A percentile compares a stretch with the other conserved stretches of the same genome.
These are phyloP conservation scores for Pichia cactophila DNA, from an alignment of 1,139 yeast species.

Conservation along the genomic window DNA sequence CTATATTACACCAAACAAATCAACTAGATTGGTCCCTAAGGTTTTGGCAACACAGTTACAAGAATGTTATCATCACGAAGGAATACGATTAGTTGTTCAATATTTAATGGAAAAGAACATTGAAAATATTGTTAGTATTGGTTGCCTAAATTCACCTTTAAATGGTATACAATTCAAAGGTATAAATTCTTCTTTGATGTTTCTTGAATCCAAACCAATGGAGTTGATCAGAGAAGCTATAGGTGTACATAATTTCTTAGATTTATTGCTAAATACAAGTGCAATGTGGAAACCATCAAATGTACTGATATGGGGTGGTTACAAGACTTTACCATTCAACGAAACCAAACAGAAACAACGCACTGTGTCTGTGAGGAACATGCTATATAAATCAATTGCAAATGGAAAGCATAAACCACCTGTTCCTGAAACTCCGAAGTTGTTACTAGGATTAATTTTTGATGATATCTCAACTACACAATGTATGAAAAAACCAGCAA, in stretches of 20 bases:
- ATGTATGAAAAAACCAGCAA: slow-evolving; percentile 20
- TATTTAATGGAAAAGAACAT: slow-evolving; percentile 11
- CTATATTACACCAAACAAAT: neutral
- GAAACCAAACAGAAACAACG: neutral
- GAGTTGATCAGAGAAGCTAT: slow-evolving; percentile 29
- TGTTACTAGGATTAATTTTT: slow-evolving; percentile 13
- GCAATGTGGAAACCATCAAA: slow-evolving; percentile 22
- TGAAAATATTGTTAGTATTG: slow-evolving; percentile 19
- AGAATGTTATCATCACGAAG: slow-evolving; percentile 17
- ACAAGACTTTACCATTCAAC: neutral
- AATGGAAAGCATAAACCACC: slow-evolving; percentile 11
- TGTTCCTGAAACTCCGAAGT: slow-evolving; percentile 11
- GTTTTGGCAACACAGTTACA: slow-evolving; percentile 6
- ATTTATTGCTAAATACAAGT: slow-evolving; percentile 29
- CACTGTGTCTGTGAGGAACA: neutral
- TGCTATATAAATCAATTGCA: neutral
- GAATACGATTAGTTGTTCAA: slow-evolving; percentile 21
- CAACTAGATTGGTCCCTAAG: slow-evolving; percentile 3
- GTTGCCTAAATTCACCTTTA: slow-evolving; percentile 16
- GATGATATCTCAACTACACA: neutral
- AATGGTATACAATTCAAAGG: slow-evolving; percentile 17
- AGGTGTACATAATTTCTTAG: slow-evolving; percentile 31
- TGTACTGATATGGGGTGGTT: slow-evolving; percentile 32
- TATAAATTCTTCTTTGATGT: slow-evolving; percentile 14
- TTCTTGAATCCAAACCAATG: slow-evolving; percentile 35